These are phyloP conservation scores for Verticillium alfalfae DNA, from an alignment of 2,329 filamentous ascomycete species.

Conservation along the genomic window DNA sequence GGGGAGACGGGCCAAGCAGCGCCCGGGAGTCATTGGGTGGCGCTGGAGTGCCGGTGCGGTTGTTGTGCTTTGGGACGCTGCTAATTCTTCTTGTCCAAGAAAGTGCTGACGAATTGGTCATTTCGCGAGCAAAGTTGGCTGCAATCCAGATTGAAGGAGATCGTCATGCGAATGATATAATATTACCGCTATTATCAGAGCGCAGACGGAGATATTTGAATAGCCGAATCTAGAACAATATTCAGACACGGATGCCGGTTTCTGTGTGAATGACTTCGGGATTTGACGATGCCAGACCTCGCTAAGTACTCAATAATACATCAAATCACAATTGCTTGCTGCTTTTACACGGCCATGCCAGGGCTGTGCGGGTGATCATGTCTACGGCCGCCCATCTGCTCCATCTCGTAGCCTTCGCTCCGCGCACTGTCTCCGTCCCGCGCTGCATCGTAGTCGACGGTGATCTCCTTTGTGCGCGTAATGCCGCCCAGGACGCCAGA, in stretches of 20 bases:
- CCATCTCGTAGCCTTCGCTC: not conserved
- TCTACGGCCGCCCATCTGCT: not conserved
- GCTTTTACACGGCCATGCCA: not conserved
- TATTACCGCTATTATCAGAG: too few species aligned
- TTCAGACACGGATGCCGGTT: too few species aligned
- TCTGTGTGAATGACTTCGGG: not conserved
- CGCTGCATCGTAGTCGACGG: not conserved
- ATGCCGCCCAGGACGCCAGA: not conserved
- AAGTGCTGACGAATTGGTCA: too few species aligned
- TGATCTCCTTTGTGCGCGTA: conserved; percentile 1
- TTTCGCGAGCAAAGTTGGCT: too few species aligned
- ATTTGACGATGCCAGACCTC: not conserved
- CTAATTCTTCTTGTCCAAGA: too few species aligned
- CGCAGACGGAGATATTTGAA: too few species aligned
- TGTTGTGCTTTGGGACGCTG: not conserved
- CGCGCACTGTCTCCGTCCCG: not conserved
- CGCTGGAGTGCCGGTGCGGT: not conserved
- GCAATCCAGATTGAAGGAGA: too few species aligned
- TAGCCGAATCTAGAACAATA: too few species aligned
- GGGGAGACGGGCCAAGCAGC: not conserved
- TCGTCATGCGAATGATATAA: too few species aligned
- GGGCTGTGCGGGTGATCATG: not conserved
- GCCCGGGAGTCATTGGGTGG: not conserved
- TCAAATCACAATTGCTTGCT: not conserved
- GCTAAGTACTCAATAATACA: not conserved